A percentile compares a stretch with the other conserved stretches of the same genome.
phyloP scores from a whole-genome alignment of 1,284 basidiomycete genomes.

The Coniophora puteana region DNA sequence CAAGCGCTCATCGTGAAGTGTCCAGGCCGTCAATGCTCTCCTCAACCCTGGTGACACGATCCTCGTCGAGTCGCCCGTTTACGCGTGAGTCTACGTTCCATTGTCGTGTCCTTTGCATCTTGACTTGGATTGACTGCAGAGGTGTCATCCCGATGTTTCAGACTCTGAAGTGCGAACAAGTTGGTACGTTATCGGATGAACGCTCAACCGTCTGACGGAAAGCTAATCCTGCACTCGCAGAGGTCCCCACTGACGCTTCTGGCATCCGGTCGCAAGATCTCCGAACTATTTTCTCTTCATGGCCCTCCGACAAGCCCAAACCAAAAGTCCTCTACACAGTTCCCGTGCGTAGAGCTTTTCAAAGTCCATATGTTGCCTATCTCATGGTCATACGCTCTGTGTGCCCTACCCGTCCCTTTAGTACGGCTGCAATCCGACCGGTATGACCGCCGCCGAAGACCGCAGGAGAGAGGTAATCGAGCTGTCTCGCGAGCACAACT shows the following conservation, averaged over 20 bases:
- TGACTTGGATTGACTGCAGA: slow-evolving; percentile 31
- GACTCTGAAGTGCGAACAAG: slow-evolving; percentile 51
- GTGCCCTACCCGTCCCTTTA: slow-evolving; percentile 23
- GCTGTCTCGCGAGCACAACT: slow-evolving; percentile 72
- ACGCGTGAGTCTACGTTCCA: slow-evolving; percentile 54
- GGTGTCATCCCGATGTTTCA: slow-evolving; percentile 65
- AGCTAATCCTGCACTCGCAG: slow-evolving; percentile 33
- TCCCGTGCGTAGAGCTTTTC: slow-evolving; percentile 43
- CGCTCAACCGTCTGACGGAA: background rate
- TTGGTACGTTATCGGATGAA: slow-evolving; percentile 44
- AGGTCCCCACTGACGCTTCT: slow-evolving; percentile 76
- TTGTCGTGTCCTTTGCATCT: background rate
- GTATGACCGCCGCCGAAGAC: slow-evolving; percentile 69
- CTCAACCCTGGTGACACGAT: slow-evolving; percentile 82
- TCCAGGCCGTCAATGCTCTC: slow-evolving; percentile 52
- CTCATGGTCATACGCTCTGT: slow-evolving; percentile 2
- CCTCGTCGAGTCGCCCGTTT: slow-evolving; percentile 84
- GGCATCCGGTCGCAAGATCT: slow-evolving; percentile 71
- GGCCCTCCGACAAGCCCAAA: slow-evolving; percentile 70
- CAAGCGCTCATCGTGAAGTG: background rate
- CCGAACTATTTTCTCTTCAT: slow-evolving; percentile 65
- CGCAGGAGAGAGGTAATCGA: slow-evolving; percentile 78
- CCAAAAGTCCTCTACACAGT: slow-evolving; percentile 87
- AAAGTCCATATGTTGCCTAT: slow-evolving; percentile 20
- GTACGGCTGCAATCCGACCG: slow-evolving; percentile 86